phyloP scores from a whole-genome alignment of 176 grass and related monocot species.

The Paspalum notatum region DNA sequence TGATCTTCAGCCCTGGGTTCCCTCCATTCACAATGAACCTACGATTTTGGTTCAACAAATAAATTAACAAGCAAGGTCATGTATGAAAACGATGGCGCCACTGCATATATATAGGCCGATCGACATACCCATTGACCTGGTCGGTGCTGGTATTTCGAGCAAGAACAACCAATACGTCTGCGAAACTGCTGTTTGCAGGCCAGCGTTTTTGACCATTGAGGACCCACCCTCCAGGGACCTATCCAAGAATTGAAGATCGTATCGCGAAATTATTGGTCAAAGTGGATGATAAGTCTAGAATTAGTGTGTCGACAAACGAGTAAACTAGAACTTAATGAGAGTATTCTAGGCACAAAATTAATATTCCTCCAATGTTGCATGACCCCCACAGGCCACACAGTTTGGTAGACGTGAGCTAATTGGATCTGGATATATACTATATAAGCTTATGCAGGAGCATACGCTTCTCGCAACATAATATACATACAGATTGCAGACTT shows the following conservation, averaged over 20 bases:
- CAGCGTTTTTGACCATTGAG: slow-evolving; percentile 65
- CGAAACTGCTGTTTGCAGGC: slow-evolving; percentile 68
- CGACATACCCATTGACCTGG: slow-evolving; percentile 60
- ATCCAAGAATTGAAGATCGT: slow-evolving; percentile 10
- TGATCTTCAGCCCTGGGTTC: slow-evolving; percentile 42
- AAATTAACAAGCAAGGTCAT: background rate
- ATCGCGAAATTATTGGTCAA: background rate
- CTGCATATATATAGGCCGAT: background rate
- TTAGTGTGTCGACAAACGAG: background rate
- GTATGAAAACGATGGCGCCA: too few relatives aligned
- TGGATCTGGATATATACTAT: too few relatives aligned
- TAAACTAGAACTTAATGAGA: too few relatives aligned
- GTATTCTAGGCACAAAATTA: too few relatives aligned
- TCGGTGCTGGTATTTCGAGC: slow-evolving; percentile 60
- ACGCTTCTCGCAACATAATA: background rate
- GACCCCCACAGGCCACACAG: too few relatives aligned
- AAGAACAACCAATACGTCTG: slow-evolving; percentile 61
- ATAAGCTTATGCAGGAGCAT: too few relatives aligned
- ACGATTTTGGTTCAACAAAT: background rate
- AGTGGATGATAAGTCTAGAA: background rate
- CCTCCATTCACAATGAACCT: slow-evolving; percentile 69
- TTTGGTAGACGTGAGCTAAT: too few relatives aligned
- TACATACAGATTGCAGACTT: background rate
- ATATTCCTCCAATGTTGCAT: too few relatives aligned
- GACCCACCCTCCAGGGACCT: slow-evolving; percentile 71